Base-by-base conservation (phyloP, 352 stramenopile species). In the Phytopythium oedochilum region DNA sequence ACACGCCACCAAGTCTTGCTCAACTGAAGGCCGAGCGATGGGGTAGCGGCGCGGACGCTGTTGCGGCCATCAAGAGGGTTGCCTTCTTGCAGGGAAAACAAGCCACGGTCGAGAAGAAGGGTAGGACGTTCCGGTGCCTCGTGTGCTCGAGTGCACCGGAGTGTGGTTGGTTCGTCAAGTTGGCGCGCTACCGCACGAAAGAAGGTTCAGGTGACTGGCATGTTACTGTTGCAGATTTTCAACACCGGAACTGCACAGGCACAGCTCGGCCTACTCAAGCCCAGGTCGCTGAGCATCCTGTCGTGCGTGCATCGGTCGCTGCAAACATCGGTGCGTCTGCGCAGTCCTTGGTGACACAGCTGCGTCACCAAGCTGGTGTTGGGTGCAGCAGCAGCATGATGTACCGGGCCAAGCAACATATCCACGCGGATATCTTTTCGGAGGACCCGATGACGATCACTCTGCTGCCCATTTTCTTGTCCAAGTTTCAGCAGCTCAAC, bases 141-240 rank as follows among this genome's bases (percentile, higher is more conserved):
- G 47, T 43, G 15, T 53, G 31, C 20, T 53, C 47, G 14, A 43
- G 36, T 17, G 50, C 14, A 17, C 25, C 36, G 28, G 3, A 31
- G 20, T 57, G 51, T 36, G 12, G 28, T 2, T 61, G 55, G 55
- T 55, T 55, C 26, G 55, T 61, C n/a, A 61, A 61, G 9, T 10
- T 55, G 17, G 38, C 55, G 14, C 44, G 26, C 23, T 43, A 20
- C 25, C 44, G 36, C 9, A 32, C 34, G 20, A 61, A 61, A 32
- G 12, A 47, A 34, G 17, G 31, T 23, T 28, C 36, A 18, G 28
- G 28, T 36, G 18, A 57, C 25, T 61, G 55, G 55, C 47, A 61
- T 38, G 55, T 61, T 14, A 55, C 55, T 23, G 14, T 25, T 15
- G 34, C n/a, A 23, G 39, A 52, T 25, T 45, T 55, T 20, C 12